These are phyloP conservation scores for Ceratocystis cubensis DNA, from an alignment of 2,329 filamentous ascomycete genomes.

Conservation along the genomic window DNA sequence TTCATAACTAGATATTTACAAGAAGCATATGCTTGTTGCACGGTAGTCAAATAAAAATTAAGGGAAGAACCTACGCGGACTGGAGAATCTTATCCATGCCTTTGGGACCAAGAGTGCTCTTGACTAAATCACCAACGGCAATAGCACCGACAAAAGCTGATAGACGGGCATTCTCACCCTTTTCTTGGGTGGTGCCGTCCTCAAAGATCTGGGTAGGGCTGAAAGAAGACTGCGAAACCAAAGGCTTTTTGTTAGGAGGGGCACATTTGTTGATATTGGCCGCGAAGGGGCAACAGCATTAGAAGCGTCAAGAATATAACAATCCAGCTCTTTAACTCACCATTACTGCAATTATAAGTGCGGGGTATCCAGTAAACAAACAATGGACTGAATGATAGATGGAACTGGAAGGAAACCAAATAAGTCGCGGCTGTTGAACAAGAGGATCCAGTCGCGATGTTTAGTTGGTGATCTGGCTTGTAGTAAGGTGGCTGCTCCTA, in stretches of 20 bases:
- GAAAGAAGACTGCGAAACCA: constrained; percentile 37
- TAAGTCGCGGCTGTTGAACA: constrained; percentile 12
- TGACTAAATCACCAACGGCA: constrained; percentile 91
- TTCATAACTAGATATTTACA: neutral
- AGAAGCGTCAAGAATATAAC: neutral
- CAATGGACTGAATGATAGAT: neutral
- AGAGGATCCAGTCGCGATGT: constrained; percentile 17
- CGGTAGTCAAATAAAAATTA: neutral
- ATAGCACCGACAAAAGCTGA: constrained; percentile 98
- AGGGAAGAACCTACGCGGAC: constrained; percentile 56
- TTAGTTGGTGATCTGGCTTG: constrained; percentile 19
- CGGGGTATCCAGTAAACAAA: constrained; percentile 14
- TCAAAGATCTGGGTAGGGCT: constrained; percentile 97
- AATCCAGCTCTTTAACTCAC: constrained; percentile 9
- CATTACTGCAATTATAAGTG: constrained; percentile 17
- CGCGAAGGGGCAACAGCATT: neutral
- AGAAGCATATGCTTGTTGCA: too few species aligned
- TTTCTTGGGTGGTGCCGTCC: constrained; percentile 92
- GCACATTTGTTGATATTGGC: constrained; percentile 11
- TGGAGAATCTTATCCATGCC: constrained; percentile 99
- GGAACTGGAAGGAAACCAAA: constrained; percentile 8
- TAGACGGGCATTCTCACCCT: constrained; percentile 96
- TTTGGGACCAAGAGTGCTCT: constrained; percentile 93
- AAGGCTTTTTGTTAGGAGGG: constrained; percentile 18
- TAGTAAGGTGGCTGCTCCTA: constrained; percentile 16